These are phyloP conservation scores for Nigrospora oryzae DNA, from an alignment of 2,329 filamentous ascomycete species.

Conservation along the genomic window DNA sequence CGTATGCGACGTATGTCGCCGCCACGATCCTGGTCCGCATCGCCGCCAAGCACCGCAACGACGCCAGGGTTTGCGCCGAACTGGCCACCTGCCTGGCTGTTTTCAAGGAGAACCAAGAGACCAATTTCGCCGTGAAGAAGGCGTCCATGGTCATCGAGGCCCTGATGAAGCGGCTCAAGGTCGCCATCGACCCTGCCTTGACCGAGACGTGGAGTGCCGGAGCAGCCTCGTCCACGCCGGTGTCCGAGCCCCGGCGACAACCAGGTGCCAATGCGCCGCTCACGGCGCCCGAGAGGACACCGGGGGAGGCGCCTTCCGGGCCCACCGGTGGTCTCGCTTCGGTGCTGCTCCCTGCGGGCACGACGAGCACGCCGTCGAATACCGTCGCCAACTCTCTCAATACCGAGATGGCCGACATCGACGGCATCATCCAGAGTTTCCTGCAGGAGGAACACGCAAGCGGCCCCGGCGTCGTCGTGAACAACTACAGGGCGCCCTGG, in stretches of 20 bases:
- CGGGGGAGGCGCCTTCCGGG: too few species aligned
- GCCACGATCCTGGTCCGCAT: conserved; percentile 44
- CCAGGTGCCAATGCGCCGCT: too few species aligned
- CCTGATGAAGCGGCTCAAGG: conserved; percentile 34
- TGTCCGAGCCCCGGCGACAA: too few species aligned
- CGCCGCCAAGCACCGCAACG: conserved; percentile 32
- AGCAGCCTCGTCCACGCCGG: too few species aligned
- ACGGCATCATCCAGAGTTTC: conserved; percentile 4
- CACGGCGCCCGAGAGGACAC: too few species aligned
- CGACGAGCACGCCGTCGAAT: not conserved
- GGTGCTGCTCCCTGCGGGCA: too few species aligned
- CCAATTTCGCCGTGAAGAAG: conserved; percentile 37
- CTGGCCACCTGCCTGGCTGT: conserved; percentile 35
- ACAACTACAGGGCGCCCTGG: not conserved
- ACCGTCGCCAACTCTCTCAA: not conserved
- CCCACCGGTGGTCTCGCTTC: too few species aligned
- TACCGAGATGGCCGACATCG: not conserved
- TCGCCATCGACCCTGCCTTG: conserved; percentile 8
- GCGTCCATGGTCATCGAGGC: conserved; percentile 34
- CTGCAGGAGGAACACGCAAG: not conserved
- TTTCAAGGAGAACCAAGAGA: conserved; percentile 39
- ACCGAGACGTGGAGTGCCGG: too few species aligned
- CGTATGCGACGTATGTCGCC: conserved; percentile 46
- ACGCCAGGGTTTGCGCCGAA: conserved; percentile 27
- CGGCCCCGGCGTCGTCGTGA: too few species aligned